A percentile compares a stretch with the other conserved stretches of the same genome.
Conservation (phyloP, 2,329 filamentous ascomycete species). For the Ophiostoma ulmi region DNA sequence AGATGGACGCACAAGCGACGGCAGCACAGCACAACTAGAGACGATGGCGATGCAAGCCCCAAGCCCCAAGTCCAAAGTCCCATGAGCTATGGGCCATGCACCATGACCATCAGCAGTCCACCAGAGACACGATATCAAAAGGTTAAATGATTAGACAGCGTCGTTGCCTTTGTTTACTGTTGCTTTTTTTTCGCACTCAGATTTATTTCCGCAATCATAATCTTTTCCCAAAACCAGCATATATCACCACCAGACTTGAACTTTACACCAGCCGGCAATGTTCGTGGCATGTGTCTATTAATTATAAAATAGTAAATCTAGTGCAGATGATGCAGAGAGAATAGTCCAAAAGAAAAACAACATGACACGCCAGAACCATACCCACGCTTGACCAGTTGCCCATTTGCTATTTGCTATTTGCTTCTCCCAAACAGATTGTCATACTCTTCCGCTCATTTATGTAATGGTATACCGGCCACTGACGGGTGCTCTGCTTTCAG, state of each 20-base stretch:
- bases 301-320: not conserved
- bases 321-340: not conserved
- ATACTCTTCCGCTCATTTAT: conserved; percentile 35
- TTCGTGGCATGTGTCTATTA: not conserved
- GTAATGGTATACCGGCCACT: conserved; percentile 84
- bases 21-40: conserved; percentile 53
- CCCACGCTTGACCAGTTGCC: too few relatives aligned
- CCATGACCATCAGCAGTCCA: too few relatives aligned
- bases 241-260: too few relatives aligned
- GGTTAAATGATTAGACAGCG: too few relatives aligned
- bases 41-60: not conserved
- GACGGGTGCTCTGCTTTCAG: conserved; percentile 71
- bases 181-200: too few relatives aligned
- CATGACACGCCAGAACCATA: not conserved
- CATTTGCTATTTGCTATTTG: too few relatives aligned
- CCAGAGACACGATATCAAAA: not conserved
- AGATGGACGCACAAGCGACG: conserved; percentile 60
- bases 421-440: not conserved
- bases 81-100: too few relatives aligned
- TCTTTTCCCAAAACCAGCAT: too few relatives aligned
- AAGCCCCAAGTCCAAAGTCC: too few relatives aligned
- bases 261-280: too few relatives aligned
- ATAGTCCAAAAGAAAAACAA: not conserved
- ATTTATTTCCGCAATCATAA: too few relatives aligned
- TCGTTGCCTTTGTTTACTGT: too few relatives aligned